Percentiles rank a stretch among this genome's conserved stretches.
These are phyloP conservation scores for Xylariaceae sp. DNA, from an alignment of 2,329 filamentous ascomycete species.

Conservation along the genomic window DNA sequence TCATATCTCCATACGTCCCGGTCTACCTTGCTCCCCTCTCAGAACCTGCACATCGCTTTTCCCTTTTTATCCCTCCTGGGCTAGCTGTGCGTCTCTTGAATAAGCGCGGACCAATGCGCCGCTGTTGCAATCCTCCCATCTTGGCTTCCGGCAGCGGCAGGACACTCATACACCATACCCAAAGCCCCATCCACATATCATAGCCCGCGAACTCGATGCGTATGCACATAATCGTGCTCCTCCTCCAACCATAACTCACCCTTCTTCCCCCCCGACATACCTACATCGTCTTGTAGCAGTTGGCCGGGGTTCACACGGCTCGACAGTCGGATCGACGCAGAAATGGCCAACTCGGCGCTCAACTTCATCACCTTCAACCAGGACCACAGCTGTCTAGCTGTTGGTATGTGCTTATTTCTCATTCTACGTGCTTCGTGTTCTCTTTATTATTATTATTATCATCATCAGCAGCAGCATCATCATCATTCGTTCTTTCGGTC, in stretches of 20 bases:
- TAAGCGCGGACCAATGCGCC: slow-evolving; percentile 12
- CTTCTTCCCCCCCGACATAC: neutral
- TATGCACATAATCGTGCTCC: neutral
- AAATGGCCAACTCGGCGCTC: slow-evolving; percentile 66
- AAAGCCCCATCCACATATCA: neutral
- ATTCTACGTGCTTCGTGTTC: neutral
- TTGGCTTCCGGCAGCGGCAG: slow-evolving; percentile 18
- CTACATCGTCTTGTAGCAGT: neutral
- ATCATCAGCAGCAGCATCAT: too few relatives aligned
- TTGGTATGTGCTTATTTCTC: slow-evolving; percentile 55
- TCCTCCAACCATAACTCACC: neutral
- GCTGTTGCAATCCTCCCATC: slow-evolving; percentile 13
- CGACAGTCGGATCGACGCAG: neutral
- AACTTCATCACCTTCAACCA: slow-evolving; percentile 99
- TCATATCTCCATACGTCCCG: neutral
- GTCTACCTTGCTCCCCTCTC: neutral
- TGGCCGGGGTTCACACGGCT: neutral
- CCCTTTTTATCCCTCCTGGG: neutral
- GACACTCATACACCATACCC: neutral
- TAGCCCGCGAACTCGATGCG: neutral
- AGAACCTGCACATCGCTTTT: neutral
- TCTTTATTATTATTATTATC: too few relatives aligned
- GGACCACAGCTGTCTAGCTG: slow-evolving; percentile 94
- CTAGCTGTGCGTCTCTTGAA: neutral
- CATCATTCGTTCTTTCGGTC: neutral